Evolutionary conservation across 306 rosid species (phyloP).

Genomic region (Inga laurina): DNA sequence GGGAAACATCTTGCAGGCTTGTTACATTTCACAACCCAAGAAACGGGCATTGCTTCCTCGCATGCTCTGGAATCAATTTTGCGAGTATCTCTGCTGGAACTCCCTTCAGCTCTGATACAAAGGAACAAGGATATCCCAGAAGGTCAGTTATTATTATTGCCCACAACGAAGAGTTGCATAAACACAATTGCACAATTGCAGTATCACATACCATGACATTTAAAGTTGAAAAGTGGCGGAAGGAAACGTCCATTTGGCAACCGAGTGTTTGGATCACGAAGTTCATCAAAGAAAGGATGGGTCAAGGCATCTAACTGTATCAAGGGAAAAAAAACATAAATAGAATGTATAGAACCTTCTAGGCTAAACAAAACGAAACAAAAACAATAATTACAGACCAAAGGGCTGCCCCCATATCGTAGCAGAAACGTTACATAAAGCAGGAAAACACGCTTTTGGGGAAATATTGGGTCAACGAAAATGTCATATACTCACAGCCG

Average conservation of each 20-base stretch:
- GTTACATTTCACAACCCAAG: conserved; percentile 57
- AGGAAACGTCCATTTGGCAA: conserved; percentile 88
- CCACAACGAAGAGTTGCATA: neutral
- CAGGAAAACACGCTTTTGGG: neutral
- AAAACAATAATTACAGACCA: neutral
- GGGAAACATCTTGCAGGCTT: conserved; percentile 18
- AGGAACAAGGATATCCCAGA: conserved; percentile 17
- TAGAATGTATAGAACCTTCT: neutral
- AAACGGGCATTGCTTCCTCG: conserved; percentile 77
- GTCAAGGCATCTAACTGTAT: conserved; percentile 82
- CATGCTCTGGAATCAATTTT: conserved; percentile 85
- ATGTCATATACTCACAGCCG: conserved; percentile 60
- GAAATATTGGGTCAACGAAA: neutral
- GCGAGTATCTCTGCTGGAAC: conserved; percentile 61
- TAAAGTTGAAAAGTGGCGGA: conserved; percentile 86
- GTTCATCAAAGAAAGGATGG: conserved; percentile 88
- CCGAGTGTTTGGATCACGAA: conserved; percentile 74
- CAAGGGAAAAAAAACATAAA: neutral
- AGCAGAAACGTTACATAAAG: neutral
- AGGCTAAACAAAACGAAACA: neutral
- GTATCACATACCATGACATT: conserved; percentile 67
- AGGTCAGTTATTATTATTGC: conserved; percentile 8
- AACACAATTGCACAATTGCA: neutral
- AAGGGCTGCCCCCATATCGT: neutral
- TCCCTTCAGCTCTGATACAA: conserved; percentile 75